phyloP scores from a whole-genome alignment of 2,329 filamentous ascomycete genomes.

The Phialocephala subalpina region DNA sequence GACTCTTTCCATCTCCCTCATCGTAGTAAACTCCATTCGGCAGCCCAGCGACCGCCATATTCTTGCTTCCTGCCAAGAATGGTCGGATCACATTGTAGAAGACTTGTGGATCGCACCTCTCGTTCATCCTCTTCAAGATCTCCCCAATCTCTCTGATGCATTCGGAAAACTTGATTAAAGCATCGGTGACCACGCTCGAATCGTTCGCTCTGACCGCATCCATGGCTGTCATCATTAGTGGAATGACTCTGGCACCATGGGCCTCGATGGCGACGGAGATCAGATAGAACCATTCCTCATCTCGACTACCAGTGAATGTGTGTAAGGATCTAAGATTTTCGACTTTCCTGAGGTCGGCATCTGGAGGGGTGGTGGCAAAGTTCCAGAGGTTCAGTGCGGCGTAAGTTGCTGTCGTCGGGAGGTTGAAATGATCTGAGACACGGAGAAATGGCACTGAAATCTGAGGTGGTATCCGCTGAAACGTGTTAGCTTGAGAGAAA shows the following conservation, averaged over 20 bases:
- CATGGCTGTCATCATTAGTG: constrained; percentile 80
- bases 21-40: constrained; percentile 88
- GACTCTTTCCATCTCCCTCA: constrained; percentile 68
- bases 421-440: constrained; percentile 76
- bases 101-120: constrained; percentile 83
- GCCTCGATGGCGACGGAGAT: constrained; percentile 92
- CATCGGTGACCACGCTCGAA: constrained; percentile 64
- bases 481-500: constrained; percentile 29
- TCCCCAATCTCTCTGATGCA: constrained; percentile 73
- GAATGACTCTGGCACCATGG: constrained; percentile 76
- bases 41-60: constrained; percentile 86
- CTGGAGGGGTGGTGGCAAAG: constrained; percentile 71
- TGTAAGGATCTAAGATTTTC: constrained; percentile 75
- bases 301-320: constrained; percentile 87
- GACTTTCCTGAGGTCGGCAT: constrained; percentile 47
- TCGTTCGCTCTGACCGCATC: constrained; percentile 70
- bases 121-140: constrained; percentile 85
- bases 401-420: constrained; percentile 92
- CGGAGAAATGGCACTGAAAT: constrained; percentile 80
- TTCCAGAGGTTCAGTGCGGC: constrained; percentile 91
- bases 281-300: constrained; percentile 95
- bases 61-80: constrained; percentile 89
- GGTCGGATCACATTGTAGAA: constrained; percentile 93
- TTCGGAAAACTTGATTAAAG: constrained; percentile 69
- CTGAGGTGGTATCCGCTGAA: constrained; percentile 72